A percentile compares a stretch with the other conserved stretches of the same genome.
Conservation (phyloP, 495 filamentous ascomycete genomes). For the Lasiosphaeris hirsuta region DNA sequence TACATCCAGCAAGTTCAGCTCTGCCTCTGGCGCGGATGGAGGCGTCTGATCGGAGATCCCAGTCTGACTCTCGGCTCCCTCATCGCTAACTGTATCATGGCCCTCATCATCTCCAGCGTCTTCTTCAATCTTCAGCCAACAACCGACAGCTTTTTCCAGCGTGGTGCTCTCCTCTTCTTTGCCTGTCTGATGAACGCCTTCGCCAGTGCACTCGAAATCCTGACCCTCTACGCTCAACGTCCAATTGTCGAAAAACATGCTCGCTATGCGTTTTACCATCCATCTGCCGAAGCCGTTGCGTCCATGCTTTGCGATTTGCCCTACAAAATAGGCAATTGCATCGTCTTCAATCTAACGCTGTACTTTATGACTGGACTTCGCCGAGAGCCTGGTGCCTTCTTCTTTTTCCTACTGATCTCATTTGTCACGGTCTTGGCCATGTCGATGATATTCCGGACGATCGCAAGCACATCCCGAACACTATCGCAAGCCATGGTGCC, state of each 20-base stretch:
- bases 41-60: slow-evolving; percentile 65
- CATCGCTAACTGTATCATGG: slow-evolving; percentile 70
- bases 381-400: slow-evolving; percentile 75
- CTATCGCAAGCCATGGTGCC: slow-evolving; percentile 82
- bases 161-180: slow-evolving; percentile 85
- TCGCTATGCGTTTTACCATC: slow-evolving; percentile 89
- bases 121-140: slow-evolving; percentile 69
- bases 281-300: slow-evolving; percentile 79
- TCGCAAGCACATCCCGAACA: slow-evolving; percentile 74
- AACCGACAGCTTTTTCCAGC: slow-evolving; percentile 69
- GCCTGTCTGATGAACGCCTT: slow-evolving; percentile 86
- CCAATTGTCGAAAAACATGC: slow-evolving; percentile 90
- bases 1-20: slow-evolving; percentile 66
- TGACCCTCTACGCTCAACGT: slow-evolving; percentile 81
- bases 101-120: slow-evolving; percentile 74
- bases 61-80: slow-evolving; percentile 66
- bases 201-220: slow-evolving; percentile 70
- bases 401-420: slow-evolving; percentile 72
- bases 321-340: slow-evolving; percentile 52
- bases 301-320: slow-evolving; percentile 82
- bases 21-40: slow-evolving; percentile 72
- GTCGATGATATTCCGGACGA: slow-evolving; percentile 80
- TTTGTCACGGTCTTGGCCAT: slow-evolving; percentile 65
- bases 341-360: slow-evolving; percentile 64
- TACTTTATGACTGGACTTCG: slow-evolving; percentile 88